These are phyloP conservation scores for Hymenotorrendiella dingleyae DNA, from an alignment of 2,329 filamentous ascomycete genomes.

Conservation along the genomic window DNA sequence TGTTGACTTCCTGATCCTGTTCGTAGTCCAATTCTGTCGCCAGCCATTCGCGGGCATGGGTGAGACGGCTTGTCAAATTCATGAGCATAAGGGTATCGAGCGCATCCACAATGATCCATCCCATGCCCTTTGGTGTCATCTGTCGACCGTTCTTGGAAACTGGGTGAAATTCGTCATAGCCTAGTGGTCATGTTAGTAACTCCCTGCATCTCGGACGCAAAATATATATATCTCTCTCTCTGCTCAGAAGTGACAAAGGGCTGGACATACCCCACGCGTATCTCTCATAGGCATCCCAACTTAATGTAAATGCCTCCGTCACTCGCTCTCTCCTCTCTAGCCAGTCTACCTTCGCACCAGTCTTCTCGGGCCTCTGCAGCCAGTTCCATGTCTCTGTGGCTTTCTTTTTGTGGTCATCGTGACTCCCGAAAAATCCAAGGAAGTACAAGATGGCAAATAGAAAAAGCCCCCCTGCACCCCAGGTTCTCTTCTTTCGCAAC, in stretches of 20 bases:
- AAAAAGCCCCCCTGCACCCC: slow-evolving; percentile 46
- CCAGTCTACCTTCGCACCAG: slow-evolving; percentile 59
- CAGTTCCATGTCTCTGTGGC: slow-evolving; percentile 49
- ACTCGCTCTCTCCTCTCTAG: slow-evolving; percentile 70
- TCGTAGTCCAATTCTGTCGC: slow-evolving; percentile 75
- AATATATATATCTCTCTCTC: no score
- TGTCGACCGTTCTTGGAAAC: slow-evolving; percentile 70
- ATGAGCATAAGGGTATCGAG: slow-evolving; percentile 97
- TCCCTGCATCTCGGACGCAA: not conserved
- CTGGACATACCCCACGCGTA: slow-evolving; percentile 76
- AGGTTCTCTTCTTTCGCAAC: slow-evolving; percentile 58
- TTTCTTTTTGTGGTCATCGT: slow-evolving; percentile 27
- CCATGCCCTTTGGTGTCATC: slow-evolving; percentile 84
- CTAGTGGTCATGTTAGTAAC: slow-evolving; percentile 36
- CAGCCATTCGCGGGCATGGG: slow-evolving; percentile 85
- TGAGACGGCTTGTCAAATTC: slow-evolving; percentile 84
- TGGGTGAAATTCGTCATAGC: slow-evolving; percentile 83
- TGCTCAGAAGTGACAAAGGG: not conserved
- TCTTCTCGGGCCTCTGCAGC: slow-evolving; percentile 45
- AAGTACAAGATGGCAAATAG: slow-evolving; percentile 62
- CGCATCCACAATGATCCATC: slow-evolving; percentile 97
- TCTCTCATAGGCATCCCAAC: slow-evolving; percentile 88
- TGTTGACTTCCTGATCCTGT: slow-evolving; percentile 92
- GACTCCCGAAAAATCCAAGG: slow-evolving; percentile 51
- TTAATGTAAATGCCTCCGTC: slow-evolving; percentile 81